phyloP scores from a whole-genome alignment of 1,284 basidiomycete genomes.

The Caloboletus firmus region DNA sequence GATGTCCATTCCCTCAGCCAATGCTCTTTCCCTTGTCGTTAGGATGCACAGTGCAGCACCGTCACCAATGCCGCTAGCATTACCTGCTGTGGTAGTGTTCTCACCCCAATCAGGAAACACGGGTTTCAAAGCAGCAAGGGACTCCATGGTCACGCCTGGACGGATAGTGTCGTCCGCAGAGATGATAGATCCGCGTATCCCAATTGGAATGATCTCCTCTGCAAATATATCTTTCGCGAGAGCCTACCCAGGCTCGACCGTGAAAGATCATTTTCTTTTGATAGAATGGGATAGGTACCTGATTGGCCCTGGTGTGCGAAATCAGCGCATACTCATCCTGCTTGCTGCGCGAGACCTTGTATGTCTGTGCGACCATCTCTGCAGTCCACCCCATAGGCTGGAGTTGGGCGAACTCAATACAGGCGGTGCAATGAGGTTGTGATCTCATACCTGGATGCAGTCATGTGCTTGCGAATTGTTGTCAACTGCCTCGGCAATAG shows the following conservation, averaged over 20 bases:
- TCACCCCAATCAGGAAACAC: constrained; percentile 81
- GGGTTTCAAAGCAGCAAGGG: constrained; percentile 65
- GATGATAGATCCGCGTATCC: constrained; percentile 56
- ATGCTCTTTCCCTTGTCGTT: constrained; percentile 80
- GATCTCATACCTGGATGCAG: constrained; percentile 63
- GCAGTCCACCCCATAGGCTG: constrained; percentile 94
- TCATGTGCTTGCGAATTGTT: constrained; percentile 62
- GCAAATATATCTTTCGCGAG: constrained; percentile 64
- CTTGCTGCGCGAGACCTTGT: constrained; percentile 69
- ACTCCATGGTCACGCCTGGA: constrained; percentile 72
- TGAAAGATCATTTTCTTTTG: background rate
- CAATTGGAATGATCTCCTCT: constrained; percentile 79
- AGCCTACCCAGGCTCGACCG: constrained; percentile 43
- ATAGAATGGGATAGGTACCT: constrained; percentile 40
- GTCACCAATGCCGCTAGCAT: constrained; percentile 93
- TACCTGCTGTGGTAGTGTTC: constrained; percentile 79
- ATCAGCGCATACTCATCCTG: constrained; percentile 83
- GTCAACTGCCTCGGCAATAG: constrained; percentile 60
- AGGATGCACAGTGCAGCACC: constrained; percentile 91
- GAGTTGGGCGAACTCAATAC: constrained; percentile 5
- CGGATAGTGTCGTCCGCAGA: constrained; percentile 80
- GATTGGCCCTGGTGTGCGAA: constrained; percentile 76
- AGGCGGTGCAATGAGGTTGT: background rate
- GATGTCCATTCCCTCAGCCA: constrained; percentile 83
- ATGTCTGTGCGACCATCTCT: constrained; percentile 80